These are phyloP conservation scores for Golubevia pallescens DNA, from an alignment of 1,284 basidiomycete species.

Conservation along the genomic window DNA sequence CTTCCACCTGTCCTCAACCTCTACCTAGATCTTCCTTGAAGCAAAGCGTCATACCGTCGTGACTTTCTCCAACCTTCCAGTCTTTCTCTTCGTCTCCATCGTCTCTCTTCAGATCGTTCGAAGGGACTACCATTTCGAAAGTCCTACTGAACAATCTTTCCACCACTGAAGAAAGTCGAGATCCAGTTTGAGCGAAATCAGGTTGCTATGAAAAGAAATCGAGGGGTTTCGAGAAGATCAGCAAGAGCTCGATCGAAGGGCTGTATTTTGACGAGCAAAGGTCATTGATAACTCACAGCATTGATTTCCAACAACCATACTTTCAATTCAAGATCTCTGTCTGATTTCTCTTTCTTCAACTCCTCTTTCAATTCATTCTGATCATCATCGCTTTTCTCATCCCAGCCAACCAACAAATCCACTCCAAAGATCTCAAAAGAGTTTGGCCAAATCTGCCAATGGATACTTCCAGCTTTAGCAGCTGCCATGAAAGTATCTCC, in stretches of 20 bases:
- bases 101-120: slow-evolving; percentile 3
- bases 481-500: slow-evolving; percentile 85
- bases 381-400: slow-evolving; percentile 11
- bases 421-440: slow-evolving; percentile 94
- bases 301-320: slow-evolving; percentile 89
- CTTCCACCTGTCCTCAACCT: slow-evolving; percentile 9
- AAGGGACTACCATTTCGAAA: slow-evolving; percentile 12
- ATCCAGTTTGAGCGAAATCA: slow-evolving; percentile 90
- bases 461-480: slow-evolving; percentile 76
- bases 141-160: slow-evolving; percentile 78
- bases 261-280: neutral
- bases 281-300: slow-evolving; percentile 66
- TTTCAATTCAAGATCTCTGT: slow-evolving; percentile 66
- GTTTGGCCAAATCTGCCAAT: slow-evolving; percentile 86
- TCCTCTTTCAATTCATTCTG: neutral
- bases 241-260: neutral
- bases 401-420: slow-evolving; percentile 79
- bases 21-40: slow-evolving; percentile 31
- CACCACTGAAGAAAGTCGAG: slow-evolving; percentile 78
- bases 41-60: slow-evolving; percentile 34
- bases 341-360: slow-evolving; percentile 3
- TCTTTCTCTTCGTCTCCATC: neutral
- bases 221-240: neutral
- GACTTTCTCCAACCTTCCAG: slow-evolving; percentile 35
- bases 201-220: slow-evolving; percentile 70